Evolutionary conservation across 2,329 filamentous ascomycete genomes (phyloP).

Genomic region (Nemania sp.): DNA sequence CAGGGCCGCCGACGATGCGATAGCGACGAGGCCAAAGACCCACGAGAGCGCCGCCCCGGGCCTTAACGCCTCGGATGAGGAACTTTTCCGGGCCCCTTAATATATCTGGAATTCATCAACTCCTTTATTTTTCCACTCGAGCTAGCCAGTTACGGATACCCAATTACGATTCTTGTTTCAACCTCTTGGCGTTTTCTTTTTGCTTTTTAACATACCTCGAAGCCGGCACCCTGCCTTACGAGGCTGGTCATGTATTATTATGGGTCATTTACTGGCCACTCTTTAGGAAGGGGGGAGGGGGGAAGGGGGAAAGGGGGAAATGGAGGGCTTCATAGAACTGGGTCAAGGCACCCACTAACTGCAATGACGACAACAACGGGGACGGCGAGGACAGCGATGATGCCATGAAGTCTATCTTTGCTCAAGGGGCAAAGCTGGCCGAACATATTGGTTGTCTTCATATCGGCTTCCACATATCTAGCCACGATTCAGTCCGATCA

Average conservation of each 20-base stretch:
- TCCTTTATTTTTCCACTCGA: not conserved
- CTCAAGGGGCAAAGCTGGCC: no score
- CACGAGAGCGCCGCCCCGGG: not conserved
- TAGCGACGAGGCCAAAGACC: not conserved
- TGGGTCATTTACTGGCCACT: not conserved
- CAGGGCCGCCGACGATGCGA: not conserved
- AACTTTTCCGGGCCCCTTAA: constrained; percentile 20
- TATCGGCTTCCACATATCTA: not conserved
- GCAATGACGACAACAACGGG: no score
- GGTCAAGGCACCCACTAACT: no score
- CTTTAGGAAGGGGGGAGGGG: not conserved
- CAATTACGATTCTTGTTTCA: constrained; percentile 5
- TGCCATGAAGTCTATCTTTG: no score
- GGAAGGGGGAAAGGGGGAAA: not conserved
- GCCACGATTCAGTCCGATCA: not conserved
- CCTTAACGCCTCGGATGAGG: constrained; percentile 20
- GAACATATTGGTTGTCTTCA: no score
- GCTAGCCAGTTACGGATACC: constrained; percentile 13
- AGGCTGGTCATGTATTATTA: constrained; percentile 2
- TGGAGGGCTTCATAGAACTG: not conserved
- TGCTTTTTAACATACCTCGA: not conserved
- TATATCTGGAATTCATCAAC: not conserved
- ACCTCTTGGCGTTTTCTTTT: constrained; percentile 1
- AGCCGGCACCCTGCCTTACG: not conserved
- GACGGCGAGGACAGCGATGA: no score